phyloP scores from a whole-genome alignment of 129 eudicot species.

The Centaurea solstitialis region DNA sequence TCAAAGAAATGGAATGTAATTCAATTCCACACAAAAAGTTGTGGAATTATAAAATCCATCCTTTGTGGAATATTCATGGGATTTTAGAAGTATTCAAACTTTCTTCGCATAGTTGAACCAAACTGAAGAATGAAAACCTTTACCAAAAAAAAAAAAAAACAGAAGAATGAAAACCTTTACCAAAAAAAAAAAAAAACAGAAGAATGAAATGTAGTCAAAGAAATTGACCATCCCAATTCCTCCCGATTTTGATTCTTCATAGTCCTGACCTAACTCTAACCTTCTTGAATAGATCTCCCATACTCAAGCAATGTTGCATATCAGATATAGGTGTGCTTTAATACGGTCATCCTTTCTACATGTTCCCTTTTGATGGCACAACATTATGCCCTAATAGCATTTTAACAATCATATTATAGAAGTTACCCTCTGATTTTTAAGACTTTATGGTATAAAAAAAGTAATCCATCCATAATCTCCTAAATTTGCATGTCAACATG shows the following conservation, averaged over 20 bases:
- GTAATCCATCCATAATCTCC: not conserved
- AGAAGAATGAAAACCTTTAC: not conserved
- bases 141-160: too few relatives aligned
- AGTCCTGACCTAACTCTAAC: not conserved
- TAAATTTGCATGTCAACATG: not conserved
- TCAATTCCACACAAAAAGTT: not conserved
- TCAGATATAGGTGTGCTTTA: not conserved
- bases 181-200: too few relatives aligned
- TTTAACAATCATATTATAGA: not conserved
- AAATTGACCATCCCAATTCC: not conserved
- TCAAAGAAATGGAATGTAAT: not conserved
- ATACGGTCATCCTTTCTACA: not conserved
- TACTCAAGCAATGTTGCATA: conserved; percentile 10
- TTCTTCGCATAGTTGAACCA: not conserved
- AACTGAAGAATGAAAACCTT: too few relatives aligned
- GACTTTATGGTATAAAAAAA: not conserved
- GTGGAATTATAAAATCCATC: not conserved
- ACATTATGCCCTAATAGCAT: not conserved
- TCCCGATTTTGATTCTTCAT: not conserved
- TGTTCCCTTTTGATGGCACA: not conserved
- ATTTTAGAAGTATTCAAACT: not conserved
- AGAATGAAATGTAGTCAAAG: not conserved
- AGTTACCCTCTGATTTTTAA: not conserved
- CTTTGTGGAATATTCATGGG: not conserved
- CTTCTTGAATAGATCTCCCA: conserved; percentile 2